phyloP scores from a whole-genome alignment of 805 yeast species.

The Spencermartinsiella europaea region DNA sequence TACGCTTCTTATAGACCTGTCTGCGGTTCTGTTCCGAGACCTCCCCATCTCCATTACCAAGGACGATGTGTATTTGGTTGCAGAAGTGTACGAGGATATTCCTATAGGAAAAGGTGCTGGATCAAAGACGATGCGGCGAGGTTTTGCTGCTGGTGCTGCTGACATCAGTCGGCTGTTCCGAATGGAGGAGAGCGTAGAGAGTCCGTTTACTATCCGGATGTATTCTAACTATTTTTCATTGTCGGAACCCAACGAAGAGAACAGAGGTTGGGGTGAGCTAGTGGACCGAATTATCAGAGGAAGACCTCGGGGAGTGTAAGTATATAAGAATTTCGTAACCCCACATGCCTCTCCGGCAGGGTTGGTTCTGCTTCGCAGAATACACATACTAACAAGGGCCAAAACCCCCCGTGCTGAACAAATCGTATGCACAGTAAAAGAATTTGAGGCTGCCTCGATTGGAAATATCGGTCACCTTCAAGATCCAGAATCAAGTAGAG shows the following conservation, averaged over 20 bases:
- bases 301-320: conserved; percentile 51
- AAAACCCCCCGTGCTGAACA: conserved; percentile 75
- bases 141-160: conserved; percentile 83
- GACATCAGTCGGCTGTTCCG: conserved; percentile 78
- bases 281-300: conserved; percentile 74
- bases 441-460: conserved; percentile 44
- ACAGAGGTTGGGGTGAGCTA: conserved; percentile 86
- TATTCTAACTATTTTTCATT: conserved; percentile 61
- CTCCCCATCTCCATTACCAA: conserved; percentile 57
- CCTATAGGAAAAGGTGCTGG: conserved; percentile 34
- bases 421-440: conserved; percentile 66
- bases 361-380: too few species aligned
- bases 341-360: too few species aligned
- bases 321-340: conserved; percentile 7
- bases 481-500: conserved; percentile 38
- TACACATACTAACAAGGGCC: conserved; percentile 40
- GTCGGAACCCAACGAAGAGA: conserved; percentile 38
- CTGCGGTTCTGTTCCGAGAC: conserved; percentile 75
- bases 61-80: conserved; percentile 69
- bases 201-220: conserved; percentile 62
- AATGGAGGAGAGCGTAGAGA: conserved; percentile 57
- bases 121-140: conserved; percentile 49
- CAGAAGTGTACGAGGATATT: conserved; percentile 66
- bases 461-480: conserved; percentile 29
- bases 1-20: conserved; percentile 58